Conservation (phyloP, 768 basidiomycete species). For the Coprinellus micaceus region DNA sequence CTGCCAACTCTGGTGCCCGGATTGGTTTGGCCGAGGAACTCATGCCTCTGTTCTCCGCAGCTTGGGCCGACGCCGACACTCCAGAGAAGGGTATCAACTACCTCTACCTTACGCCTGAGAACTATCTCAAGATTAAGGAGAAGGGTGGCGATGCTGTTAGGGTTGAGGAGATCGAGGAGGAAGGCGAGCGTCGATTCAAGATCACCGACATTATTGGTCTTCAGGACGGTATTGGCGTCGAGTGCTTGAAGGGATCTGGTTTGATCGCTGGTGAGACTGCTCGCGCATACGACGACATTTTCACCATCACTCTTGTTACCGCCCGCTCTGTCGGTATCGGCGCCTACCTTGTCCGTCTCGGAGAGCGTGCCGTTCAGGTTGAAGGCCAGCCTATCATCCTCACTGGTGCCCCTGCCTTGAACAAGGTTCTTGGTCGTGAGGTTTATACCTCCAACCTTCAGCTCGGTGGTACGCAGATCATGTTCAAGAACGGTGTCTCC, state of each 20-base stretch:
- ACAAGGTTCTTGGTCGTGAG: conserved; percentile 98
- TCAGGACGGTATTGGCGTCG: conserved; percentile 97
- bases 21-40: conserved; percentile 94
- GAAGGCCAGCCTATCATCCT: conserved; percentile 99
- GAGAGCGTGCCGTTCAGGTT: conserved; percentile 96
- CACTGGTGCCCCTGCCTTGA: conserved; percentile 93
- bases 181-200: conserved; percentile 87
- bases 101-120: conserved; percentile 91
- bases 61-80: conserved; percentile 77
- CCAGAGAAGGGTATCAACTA: conserved; percentile 97
- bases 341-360: conserved; percentile 96
- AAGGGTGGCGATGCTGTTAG: conserved; percentile 76
- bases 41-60: conserved; percentile 80
- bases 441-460: conserved; percentile 98
- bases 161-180: conserved; percentile 79
- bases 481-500: conserved; percentile 99
- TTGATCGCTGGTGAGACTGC: conserved; percentile 98
- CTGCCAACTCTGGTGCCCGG: conserved; percentile 97
- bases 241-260: conserved; percentile 92
- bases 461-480: conserved; percentile 99
- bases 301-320: conserved; percentile 98
- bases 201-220: conserved; percentile 95
- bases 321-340: conserved; percentile 99
- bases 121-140: conserved; percentile 84
- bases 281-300: conserved; percentile 98